These are phyloP conservation scores for Hansenula sp. DNA, from an alignment of 1,139 yeast species.

Conservation along the genomic window DNA sequence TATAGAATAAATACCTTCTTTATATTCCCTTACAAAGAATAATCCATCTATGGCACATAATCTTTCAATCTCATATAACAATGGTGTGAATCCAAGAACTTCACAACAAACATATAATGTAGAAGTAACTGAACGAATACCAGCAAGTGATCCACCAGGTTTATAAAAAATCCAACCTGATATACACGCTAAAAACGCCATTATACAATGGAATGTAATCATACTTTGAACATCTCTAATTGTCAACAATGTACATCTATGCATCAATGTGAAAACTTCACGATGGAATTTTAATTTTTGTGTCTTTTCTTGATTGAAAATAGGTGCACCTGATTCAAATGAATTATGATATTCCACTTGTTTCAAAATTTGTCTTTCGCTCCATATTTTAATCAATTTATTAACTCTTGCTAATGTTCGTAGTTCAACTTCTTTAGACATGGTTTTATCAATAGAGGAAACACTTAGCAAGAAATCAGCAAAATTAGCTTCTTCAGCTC, in stretches of 20 bases:
- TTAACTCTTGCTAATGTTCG: conserved; percentile 40
- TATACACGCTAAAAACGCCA: conserved; percentile 40
- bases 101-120: conserved; percentile 60
- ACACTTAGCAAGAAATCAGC: conserved; percentile 64
- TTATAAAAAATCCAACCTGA: conserved; percentile 76
- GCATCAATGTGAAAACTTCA: conserved; percentile 52
- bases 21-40: conserved; percentile 65
- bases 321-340: conserved; percentile 6
- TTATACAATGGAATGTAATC: conserved; percentile 1
- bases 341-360: conserved; percentile 6
- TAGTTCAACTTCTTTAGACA: conserved; percentile 35
- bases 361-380: conserved; percentile 18
- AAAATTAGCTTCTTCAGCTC: conserved; percentile 44
- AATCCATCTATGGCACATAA: conserved; percentile 65
- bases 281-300: conserved; percentile 31
- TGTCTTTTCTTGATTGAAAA: background rate
- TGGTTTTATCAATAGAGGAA: conserved; percentile 60
- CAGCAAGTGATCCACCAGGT: conserved; percentile 59
- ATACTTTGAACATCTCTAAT: conserved; percentile 41
- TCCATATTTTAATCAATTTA: conserved; percentile 48
- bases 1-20: conserved; percentile 63
- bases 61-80: conserved; percentile 71
- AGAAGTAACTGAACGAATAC: conserved; percentile 64
- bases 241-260: conserved; percentile 49
- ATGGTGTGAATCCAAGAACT: conserved; percentile 61